Evolutionary conservation across 768 basidiomycete genomes (phyloP).

Genomic region (Podaxis sp.): DNA sequence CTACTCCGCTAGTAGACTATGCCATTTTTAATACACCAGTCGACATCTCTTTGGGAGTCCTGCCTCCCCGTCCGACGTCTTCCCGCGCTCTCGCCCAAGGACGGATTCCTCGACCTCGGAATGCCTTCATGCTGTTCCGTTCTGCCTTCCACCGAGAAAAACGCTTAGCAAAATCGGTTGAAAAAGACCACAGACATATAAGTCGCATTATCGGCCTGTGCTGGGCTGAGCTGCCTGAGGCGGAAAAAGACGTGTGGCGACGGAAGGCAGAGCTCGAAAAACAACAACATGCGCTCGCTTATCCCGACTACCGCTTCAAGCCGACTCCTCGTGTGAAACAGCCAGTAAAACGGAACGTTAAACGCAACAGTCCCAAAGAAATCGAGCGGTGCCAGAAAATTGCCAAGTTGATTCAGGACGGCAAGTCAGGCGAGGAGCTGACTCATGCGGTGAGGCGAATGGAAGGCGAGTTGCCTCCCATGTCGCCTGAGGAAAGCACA

Average conservation of each 20-base stretch:
- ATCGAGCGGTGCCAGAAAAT: constrained; percentile 44
- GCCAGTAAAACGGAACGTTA: constrained; percentile 45
- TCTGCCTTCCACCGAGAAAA: constrained; percentile 54
- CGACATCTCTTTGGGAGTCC: constrained; percentile 10
- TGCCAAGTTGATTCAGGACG: constrained; percentile 45
- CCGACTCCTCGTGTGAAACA: constrained; percentile 40
- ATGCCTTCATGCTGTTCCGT: constrained; percentile 77
- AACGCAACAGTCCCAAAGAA: constrained; percentile 45
- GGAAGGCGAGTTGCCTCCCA: not conserved
- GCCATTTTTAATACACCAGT: constrained; percentile 7
- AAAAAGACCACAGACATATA: constrained; percentile 55
- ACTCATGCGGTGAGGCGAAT: constrained; percentile 38
- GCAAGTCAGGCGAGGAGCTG: constrained; percentile 46
- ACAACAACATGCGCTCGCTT: constrained; percentile 37
- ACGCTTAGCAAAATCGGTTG: constrained; percentile 42
- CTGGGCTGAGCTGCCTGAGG: constrained; percentile 50
- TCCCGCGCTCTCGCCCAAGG: constrained; percentile 24
- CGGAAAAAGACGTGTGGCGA: constrained; percentile 48
- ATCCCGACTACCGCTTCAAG: constrained; percentile 54
- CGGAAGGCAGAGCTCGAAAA: constrained; percentile 50
- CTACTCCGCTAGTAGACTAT: constrained; percentile 3
- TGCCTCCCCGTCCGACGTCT: constrained; percentile 18
- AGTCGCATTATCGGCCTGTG: constrained; percentile 50
- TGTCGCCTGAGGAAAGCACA: not conserved
- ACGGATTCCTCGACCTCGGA: constrained; percentile 74